Base-by-base conservation (phyloP, 2,329 filamentous ascomycete species). In the Ceratocystis papillata region DNA sequence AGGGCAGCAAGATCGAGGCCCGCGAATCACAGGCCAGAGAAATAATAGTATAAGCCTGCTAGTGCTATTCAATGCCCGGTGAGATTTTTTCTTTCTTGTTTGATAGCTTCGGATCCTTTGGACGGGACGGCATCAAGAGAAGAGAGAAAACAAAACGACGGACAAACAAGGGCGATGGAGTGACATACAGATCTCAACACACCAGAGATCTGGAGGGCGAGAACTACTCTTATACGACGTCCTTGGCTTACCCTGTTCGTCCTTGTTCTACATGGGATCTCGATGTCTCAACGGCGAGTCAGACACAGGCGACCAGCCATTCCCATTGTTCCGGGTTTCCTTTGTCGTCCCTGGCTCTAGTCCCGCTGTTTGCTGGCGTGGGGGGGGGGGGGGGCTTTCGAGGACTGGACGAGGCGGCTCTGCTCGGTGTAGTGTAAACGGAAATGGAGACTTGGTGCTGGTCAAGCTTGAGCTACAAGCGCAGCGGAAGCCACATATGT, bases 1-100 rank as follows among this genome's bases (percentile, higher is more conserved):
- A 46, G 48, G 50, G 30, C 12, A 45, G 28, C 30, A 37, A 64
- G 50, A 57, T 25, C 48, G 46, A 64, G 50, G 30, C 46, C 33
- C 62, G 57, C 62, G 53, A 64, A 55, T 59, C 48, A 64, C 48
- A 64, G 25, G 33, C 63, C 20, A 64, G 37, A 45, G 10, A 62
- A 46, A 62, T 62, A 48, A 62, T 59, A 59, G 6, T 37, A 59
- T 59, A 59, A 37, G 60, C 60, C 8, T 25, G 28, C 45, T 62
- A 46, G 41, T 62, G 60, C 20, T 28, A 25, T 45, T 41, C 44
- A n/a, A 5, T 46, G 20, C 44, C 25, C 15, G 22, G n/a, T 17
- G 22, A 46, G 22, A 46, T 62, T 22, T 48, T 30, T 7, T 45
- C 33, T 10, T 48, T 46, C 41, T 48, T 33, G 12, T n/a, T 46